These are phyloP conservation scores for Ochromonas danica DNA, from an alignment of 108 stramenopile species.

Conservation along the genomic window DNA sequence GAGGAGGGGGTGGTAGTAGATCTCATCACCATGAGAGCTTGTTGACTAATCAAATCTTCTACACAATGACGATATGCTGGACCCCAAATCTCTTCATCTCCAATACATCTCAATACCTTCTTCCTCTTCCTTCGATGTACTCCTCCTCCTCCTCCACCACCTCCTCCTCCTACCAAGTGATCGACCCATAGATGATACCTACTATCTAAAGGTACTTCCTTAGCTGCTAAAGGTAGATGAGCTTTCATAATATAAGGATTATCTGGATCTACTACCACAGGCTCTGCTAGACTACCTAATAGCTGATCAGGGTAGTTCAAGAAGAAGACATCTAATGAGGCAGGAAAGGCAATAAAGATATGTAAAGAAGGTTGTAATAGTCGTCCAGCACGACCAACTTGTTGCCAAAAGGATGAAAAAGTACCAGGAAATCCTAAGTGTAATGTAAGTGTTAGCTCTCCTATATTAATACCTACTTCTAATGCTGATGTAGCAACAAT, in stretches of 20 bases:
- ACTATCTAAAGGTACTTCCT: constrained; percentile 29
- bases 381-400: constrained; percentile 90
- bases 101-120: too few relatives aligned
- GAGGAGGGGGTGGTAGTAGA: too few relatives aligned
- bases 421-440: constrained; percentile 66
- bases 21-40: too few relatives aligned
- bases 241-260: constrained; percentile 73
- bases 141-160: too few relatives aligned
- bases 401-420: constrained; percentile 65
- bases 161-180: too few relatives aligned
- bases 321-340: constrained; percentile 73
- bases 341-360: constrained; percentile 79
- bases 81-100: too few relatives aligned
- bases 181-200: too few relatives aligned
- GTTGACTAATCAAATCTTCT: too few relatives aligned
- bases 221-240: constrained; percentile 74
- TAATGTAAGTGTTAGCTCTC: constrained; percentile 80
- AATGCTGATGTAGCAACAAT: constrained; percentile 85
- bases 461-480: constrained; percentile 94
- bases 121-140: too few relatives aligned
- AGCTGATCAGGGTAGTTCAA: constrained; percentile 65
- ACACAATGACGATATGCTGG: too few relatives aligned
- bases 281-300: constrained; percentile 64
- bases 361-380: constrained; percentile 68
- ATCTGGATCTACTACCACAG: constrained; percentile 69